Evolutionary conservation across 768 basidiomycete genomes (phyloP).

Genomic region (Lactifluus piperatus): DNA sequence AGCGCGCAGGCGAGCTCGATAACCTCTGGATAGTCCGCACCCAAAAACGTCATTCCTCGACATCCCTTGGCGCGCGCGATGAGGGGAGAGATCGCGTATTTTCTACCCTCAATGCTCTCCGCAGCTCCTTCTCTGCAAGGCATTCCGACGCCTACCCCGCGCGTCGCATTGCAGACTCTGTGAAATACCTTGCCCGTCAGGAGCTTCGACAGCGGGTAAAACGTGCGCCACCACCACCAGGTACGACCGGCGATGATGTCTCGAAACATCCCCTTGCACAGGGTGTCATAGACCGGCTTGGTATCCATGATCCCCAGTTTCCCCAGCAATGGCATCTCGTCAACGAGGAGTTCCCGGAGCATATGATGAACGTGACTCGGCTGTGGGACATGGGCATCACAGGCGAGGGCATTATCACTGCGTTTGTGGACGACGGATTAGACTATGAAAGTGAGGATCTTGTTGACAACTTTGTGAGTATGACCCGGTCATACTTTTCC

Average conservation of each 20-base stretch:
- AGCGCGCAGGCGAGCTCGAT: slow-evolving; percentile 74
- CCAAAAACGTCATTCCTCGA: slow-evolving; percentile 28
- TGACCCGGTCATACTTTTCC: not conserved
- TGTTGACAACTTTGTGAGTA: slow-evolving; percentile 82
- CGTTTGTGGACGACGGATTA: slow-evolving; percentile 91
- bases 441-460: slow-evolving; percentile 87
- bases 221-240: slow-evolving; percentile 66
- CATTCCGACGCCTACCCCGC: slow-evolving; percentile 30
- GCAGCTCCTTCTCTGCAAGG: slow-evolving; percentile 33
- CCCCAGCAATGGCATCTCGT: slow-evolving; percentile 89
- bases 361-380: slow-evolving; percentile 87
- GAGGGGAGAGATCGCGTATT: slow-evolving; percentile 38
- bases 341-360: slow-evolving; percentile 72
- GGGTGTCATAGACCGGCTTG: slow-evolving; percentile 48
- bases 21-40: slow-evolving; percentile 79
- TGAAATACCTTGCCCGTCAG: slow-evolving; percentile 56
- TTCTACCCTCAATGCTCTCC: slow-evolving; percentile 39
- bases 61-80: slow-evolving; percentile 27
- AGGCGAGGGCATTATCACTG: slow-evolving; percentile 78
- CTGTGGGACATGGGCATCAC: slow-evolving; percentile 90
- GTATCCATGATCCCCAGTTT: slow-evolving; percentile 77
- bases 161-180: slow-evolving; percentile 42
- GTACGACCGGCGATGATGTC: slow-evolving; percentile 27
- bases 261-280: slow-evolving; percentile 31
- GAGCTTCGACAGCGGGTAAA: slow-evolving; percentile 58